Evolutionary conservation across 306 rosid genomes (phyloP).

Genomic region (Nissolia schottii): DNA sequence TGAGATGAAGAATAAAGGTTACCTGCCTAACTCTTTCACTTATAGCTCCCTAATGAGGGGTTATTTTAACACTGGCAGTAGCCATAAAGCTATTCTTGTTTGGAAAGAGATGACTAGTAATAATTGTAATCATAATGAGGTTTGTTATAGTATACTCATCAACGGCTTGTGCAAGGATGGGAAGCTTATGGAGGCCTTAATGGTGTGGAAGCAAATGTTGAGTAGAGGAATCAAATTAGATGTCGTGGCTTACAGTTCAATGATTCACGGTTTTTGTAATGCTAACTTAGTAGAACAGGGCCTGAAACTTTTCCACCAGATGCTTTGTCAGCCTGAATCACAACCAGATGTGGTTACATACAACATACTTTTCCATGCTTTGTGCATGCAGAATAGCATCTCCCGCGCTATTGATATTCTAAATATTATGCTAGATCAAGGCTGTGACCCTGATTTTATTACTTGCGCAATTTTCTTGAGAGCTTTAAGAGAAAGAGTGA

Average conservation of each 20-base stretch:
- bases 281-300: constrained; percentile 69
- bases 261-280: constrained; percentile 89
- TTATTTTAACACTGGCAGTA: constrained; percentile 53
- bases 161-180: constrained; percentile 76
- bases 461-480: constrained; percentile 78
- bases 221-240: constrained; percentile 74
- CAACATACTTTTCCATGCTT: constrained; percentile 69
- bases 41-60: constrained; percentile 87
- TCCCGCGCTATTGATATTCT: constrained; percentile 67
- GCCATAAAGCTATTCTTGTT: constrained; percentile 61
- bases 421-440: constrained; percentile 66
- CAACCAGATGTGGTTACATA: constrained; percentile 81
- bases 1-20: constrained; percentile 68
- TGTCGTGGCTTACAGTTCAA: constrained; percentile 86
- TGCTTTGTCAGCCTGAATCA: constrained; percentile 62
- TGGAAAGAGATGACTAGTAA: constrained; percentile 68
- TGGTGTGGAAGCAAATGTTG: constrained; percentile 84
- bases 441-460: constrained; percentile 73
- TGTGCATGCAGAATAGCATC: constrained; percentile 57
- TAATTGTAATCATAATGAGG: constrained; percentile 43
- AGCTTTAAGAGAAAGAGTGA: constrained; percentile 55
- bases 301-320: constrained; percentile 74
- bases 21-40: constrained; percentile 60
- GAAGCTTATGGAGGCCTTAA: constrained; percentile 69
- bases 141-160: constrained; percentile 72